Evolutionary conservation across 441 rosid genomes (phyloP).

Genomic region (Sinapis alba): DNA sequence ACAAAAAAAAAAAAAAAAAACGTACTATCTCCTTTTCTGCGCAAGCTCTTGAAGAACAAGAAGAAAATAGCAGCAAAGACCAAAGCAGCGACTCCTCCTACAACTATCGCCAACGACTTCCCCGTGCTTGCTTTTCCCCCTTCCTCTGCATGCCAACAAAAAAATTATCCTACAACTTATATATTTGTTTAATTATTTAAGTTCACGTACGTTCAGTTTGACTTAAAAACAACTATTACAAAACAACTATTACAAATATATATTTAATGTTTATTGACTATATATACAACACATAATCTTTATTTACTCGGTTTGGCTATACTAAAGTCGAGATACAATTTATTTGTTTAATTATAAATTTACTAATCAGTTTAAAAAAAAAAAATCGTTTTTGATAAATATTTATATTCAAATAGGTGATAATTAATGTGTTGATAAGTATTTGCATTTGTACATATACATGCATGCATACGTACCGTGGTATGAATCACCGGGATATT

Average conservation of each 20-base stretch:
- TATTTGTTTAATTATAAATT: neutral
- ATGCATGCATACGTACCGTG: constrained; percentile 36
- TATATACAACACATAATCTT: neutral
- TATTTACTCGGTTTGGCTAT: neutral
- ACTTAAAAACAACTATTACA: neutral
- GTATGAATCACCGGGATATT: constrained; percentile 33
- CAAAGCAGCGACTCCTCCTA: constrained; percentile 69
- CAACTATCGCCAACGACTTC: constrained; percentile 55
- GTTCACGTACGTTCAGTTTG: neutral
- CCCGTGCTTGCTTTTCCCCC: constrained; percentile 27
- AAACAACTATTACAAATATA: neutral
- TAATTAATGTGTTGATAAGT: neutral
- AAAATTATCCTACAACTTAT: neutral
- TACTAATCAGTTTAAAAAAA: neutral
- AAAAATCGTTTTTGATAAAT: neutral
- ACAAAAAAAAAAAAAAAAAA: neutral
- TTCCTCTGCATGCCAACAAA: constrained; percentile 25
- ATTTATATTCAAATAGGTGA: neutral
- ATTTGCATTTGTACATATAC: neutral
- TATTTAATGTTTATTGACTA: neutral
- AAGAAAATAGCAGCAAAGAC: constrained; percentile 44
- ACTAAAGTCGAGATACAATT: neutral
- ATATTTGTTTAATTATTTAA: neutral
- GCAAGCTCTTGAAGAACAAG: constrained; percentile 40
- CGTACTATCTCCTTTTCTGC: constrained; percentile 51